Conservation (phyloP, 2,329 filamentous ascomycete species). For the Arthrinium puccinioides region DNA sequence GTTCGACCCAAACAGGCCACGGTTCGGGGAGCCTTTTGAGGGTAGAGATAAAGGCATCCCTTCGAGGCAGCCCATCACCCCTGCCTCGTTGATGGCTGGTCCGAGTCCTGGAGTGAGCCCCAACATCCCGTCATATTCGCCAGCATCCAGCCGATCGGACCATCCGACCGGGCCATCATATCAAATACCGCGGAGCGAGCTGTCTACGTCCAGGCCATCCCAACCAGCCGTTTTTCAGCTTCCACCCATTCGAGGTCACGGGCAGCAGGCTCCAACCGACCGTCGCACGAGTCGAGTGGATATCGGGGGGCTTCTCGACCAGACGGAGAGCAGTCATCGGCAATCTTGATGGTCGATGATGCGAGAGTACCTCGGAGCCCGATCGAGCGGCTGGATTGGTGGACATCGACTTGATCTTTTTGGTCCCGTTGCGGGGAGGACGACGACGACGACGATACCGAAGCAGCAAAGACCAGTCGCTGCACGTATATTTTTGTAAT, state of each 20-base stretch:
- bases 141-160: constrained; percentile 40
- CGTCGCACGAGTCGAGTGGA: constrained; percentile 44
- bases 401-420: no score
- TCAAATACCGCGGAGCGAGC: constrained; percentile 47
- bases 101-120: constrained; percentile 29
- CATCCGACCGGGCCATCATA: constrained; percentile 37
- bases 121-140: constrained; percentile 36
- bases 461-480: no score
- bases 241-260: constrained; percentile 30
- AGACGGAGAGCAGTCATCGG: constrained; percentile 33
- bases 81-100: constrained; percentile 24
- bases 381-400: neutral
- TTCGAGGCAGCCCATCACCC: constrained; percentile 22
- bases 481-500: constrained; percentile 3
- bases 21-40: constrained; percentile 24
- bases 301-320: constrained; percentile 56
- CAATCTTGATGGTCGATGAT: constrained; percentile 11
- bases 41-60: constrained; percentile 22
- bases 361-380: neutral
- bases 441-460: no score
- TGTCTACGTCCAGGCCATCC: constrained; percentile 23
- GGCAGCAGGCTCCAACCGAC: constrained; percentile 17
- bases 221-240: constrained; percentile 30
- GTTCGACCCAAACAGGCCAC: constrained; percentile 37
- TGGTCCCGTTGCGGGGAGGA: no score